Conservation (phyloP, 257 asterid genomes). For the Nicotiana attenuata region DNA sequence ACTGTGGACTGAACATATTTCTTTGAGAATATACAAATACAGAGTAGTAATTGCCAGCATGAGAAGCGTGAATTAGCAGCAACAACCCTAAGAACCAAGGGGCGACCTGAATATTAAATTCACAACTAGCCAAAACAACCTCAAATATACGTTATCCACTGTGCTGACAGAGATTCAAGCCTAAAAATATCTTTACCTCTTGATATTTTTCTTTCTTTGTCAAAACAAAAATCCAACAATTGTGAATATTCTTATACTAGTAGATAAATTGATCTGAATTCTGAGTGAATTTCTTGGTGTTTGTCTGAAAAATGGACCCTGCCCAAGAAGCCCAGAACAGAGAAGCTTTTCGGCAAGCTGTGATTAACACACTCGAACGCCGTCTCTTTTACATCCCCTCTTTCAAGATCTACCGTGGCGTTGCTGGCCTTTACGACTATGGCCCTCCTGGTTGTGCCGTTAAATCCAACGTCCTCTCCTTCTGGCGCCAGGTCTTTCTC, state of each 20-base stretch:
- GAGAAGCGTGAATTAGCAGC: neutral
- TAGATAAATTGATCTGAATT: neutral
- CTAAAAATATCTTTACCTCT: neutral
- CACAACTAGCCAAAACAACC: neutral
- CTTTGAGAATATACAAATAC: neutral
- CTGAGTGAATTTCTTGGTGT: neutral
- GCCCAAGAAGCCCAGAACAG: slow-evolving; percentile 5
- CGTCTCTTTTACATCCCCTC: slow-evolving; percentile 76
- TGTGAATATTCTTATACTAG: neutral
- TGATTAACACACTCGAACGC: slow-evolving; percentile 69
- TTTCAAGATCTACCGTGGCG: slow-evolving; percentile 82
- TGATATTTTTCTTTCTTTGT: neutral
- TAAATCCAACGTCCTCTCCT: slow-evolving; percentile 75
- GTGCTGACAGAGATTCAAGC: neutral
- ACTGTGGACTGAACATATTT: neutral
- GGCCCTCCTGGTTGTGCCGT: slow-evolving; percentile 94
- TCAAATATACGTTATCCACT: neutral
- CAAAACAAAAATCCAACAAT: neutral
- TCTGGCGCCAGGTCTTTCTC: slow-evolving; percentile 78
- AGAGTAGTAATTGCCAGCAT: neutral
- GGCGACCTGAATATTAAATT: neutral
- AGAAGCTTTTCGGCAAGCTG: slow-evolving; percentile 72
- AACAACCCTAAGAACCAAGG: neutral
- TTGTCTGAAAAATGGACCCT: neutral
- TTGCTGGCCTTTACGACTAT: slow-evolving; percentile 79